Percentiles rank a stretch among this genome's conserved stretches.
Evolutionary conservation across 1,139 yeast species (phyloP).

Genomic region (Wickerhamomyces sp.): DNA sequence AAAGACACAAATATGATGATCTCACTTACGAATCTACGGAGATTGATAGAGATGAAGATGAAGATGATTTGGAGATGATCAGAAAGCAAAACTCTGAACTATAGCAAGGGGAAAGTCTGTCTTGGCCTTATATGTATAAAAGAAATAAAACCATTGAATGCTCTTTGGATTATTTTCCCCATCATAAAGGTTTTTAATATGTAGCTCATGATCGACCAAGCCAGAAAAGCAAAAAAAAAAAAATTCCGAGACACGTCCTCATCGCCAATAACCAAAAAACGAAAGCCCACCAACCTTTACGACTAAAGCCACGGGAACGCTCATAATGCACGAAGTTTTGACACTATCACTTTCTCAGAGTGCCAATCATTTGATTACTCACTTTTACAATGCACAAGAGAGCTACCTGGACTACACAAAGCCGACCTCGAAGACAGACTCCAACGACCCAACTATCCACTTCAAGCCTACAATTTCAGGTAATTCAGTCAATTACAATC

Average conservation of each 20-base stretch:
- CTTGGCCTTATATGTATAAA: background rate
- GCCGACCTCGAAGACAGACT: slow-evolving; percentile 17
- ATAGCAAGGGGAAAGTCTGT: background rate
- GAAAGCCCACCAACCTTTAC: background rate
- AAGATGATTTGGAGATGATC: slow-evolving; percentile 10
- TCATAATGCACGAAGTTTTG: slow-evolving; percentile 62
- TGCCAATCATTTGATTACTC: slow-evolving; percentile 71
- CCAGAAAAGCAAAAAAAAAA: too few relatives aligned
- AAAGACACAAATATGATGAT: slow-evolving; percentile 71
- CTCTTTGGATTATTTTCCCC: too few relatives aligned
- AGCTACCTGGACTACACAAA: slow-evolving; percentile 51
- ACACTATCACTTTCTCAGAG: slow-evolving; percentile 66
- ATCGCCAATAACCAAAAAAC: background rate
- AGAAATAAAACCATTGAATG: background rate
- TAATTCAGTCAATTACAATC: slow-evolving; percentile 59
- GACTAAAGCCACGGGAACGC: background rate
- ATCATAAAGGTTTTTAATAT: too few relatives aligned
- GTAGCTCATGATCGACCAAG: too few relatives aligned
- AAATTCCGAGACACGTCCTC: background rate
- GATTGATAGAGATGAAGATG: slow-evolving; percentile 27
- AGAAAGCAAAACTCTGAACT: slow-evolving; percentile 4
- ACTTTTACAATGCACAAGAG: slow-evolving; percentile 78
- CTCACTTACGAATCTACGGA: slow-evolving; percentile 48
- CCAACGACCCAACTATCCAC: slow-evolving; percentile 41
- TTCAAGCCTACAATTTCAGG: slow-evolving; percentile 37